phyloP scores from a whole-genome alignment of 2,329 filamentous ascomycete genomes.

The Cytospora mali region DNA sequence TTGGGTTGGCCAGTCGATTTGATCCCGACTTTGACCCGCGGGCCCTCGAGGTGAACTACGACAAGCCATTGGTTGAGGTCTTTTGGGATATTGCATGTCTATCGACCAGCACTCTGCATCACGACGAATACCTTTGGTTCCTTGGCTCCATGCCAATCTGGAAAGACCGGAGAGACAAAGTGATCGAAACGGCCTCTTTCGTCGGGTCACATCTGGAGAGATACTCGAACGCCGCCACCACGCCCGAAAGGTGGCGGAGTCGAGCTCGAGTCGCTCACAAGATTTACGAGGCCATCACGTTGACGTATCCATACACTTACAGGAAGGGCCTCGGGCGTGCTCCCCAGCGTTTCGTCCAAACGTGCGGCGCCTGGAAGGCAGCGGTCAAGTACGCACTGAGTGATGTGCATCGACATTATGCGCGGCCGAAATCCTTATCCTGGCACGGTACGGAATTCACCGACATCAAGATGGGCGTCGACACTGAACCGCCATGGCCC shows the following conservation, averaged over 20 bases:
- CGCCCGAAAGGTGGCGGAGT: not conserved
- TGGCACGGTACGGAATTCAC: not conserved
- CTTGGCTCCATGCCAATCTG: not conserved
- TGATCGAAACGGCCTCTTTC: not conserved
- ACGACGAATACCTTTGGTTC: not conserved
- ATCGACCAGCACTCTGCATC: not conserved
- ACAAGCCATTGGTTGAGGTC: constrained; percentile 3
- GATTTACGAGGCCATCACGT: not conserved
- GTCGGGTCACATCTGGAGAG: not conserved
- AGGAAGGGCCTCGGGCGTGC: not conserved
- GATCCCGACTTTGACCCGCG: constrained; percentile 7
- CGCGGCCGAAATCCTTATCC: not conserved
- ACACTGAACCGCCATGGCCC: not conserved
- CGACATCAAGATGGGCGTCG: not conserved
- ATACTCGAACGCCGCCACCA: not conserved
- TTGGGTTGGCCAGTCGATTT: constrained; percentile 6
- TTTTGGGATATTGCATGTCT: constrained; percentile 3
- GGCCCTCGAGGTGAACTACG: constrained; percentile 13
- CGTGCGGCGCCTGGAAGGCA: not conserved
- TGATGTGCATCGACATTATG: not conserved
- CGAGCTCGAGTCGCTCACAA: not conserved
- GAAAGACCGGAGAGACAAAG: not conserved
- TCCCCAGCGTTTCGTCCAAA: not conserved
- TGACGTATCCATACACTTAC: not conserved
- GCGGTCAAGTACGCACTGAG: not conserved